phyloP scores from a whole-genome alignment of 2,329 filamentous ascomycete genomes.

The Pseudodiploospora longispora region DNA sequence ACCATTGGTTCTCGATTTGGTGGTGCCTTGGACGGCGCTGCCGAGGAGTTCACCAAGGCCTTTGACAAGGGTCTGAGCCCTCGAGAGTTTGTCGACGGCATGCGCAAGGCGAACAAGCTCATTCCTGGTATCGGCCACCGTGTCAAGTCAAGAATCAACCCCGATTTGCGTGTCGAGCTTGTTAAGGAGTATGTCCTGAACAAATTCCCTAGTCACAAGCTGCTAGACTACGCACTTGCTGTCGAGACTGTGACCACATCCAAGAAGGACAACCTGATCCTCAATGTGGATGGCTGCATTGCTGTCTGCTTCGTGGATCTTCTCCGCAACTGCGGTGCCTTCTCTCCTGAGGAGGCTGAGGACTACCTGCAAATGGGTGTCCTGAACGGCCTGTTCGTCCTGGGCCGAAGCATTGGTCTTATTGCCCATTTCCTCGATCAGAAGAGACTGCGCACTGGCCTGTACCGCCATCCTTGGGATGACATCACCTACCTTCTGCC shows the following conservation, averaged over 20 bases:
- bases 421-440: conserved; percentile 99
- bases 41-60: conserved; percentile 96
- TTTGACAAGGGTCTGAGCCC: conserved; percentile 97
- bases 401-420: conserved; percentile 93
- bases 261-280: conserved; percentile 99
- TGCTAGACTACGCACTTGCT: conserved; percentile 96
- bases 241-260: conserved; percentile 97
- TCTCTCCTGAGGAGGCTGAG: conserved; percentile 92
- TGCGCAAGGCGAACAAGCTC: conserved; percentile 99
- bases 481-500: conserved; percentile 94
- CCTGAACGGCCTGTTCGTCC: conserved; percentile 97
- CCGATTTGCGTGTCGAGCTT: conserved; percentile 97
- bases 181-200: conserved; percentile 98
- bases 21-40: conserved; percentile 94
- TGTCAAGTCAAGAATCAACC: conserved; percentile 99
- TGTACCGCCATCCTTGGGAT: conserved; percentile 99
- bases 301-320: conserved; percentile 98
- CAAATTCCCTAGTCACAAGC: conserved; percentile 96
- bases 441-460: conserved; percentile 95
- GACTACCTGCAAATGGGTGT: conserved; percentile 99
- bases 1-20: conserved; percentile 98
- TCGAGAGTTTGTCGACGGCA: conserved; percentile 96
- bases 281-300: conserved; percentile 97
- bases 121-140: conserved; percentile 98
- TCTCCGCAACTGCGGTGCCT: conserved; percentile 94